A percentile compares a stretch with the other conserved stretches of the same genome.
Conservation (phyloP, 768 basidiomycete species). For the Mycena rebaudengoi region DNA sequence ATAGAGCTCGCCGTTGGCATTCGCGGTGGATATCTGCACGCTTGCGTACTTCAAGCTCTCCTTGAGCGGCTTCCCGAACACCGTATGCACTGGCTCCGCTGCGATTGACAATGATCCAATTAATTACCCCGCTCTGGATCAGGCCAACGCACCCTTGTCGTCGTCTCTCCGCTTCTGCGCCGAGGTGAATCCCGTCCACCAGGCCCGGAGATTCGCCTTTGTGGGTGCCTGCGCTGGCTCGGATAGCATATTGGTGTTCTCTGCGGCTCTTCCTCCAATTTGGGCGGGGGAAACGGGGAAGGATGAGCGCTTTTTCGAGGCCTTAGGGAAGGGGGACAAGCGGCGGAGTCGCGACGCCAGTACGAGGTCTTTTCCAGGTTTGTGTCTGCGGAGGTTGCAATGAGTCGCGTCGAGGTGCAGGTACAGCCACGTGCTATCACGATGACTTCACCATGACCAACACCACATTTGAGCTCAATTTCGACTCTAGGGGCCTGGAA, state of each 20-base stretch:
- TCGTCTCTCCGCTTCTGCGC: conserved; percentile 64
- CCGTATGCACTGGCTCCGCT: conserved; percentile 54
- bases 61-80: conserved; percentile 87
- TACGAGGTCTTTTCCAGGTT: neutral
- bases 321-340: conserved; percentile 21
- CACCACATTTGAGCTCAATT: no score
- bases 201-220: conserved; percentile 74
- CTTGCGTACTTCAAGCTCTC: conserved; percentile 88
- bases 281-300: neutral
- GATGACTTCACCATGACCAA: neutral
- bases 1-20: conserved; percentile 81
- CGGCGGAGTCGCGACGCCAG: conserved; percentile 23
- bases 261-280: neutral
- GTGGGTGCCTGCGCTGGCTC: conserved; percentile 45
- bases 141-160: conserved; percentile 38
- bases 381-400: neutral
- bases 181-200: conserved; percentile 83
- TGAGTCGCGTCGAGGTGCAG: neutral
- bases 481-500: no score
- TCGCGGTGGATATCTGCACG: conserved; percentile 93
- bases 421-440: conserved; percentile 3
- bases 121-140: neutral
- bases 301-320: conserved; percentile 16
- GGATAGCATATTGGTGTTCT: conserved; percentile 11
- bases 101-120: conserved; percentile 15